Conservation (phyloP, 192 early-diverging fungal species). For the Dissophora globulifera region DNA sequence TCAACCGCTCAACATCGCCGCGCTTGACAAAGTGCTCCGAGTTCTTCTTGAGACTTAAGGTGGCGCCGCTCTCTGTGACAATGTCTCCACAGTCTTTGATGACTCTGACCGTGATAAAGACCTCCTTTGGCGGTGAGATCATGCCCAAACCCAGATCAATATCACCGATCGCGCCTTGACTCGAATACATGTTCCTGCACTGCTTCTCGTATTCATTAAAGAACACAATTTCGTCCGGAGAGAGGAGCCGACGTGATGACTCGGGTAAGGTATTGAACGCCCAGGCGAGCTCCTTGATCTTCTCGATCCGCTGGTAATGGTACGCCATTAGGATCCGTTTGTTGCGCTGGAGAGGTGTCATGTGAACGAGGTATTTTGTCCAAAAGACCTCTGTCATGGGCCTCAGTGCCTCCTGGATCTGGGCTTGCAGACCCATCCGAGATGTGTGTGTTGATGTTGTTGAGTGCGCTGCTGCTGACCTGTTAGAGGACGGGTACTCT, state of each 20-base stretch:
- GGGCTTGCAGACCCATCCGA: constrained; percentile 5
- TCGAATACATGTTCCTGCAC: constrained; percentile 72
- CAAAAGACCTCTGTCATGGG: constrained; percentile 54
- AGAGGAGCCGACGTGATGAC: constrained; percentile 26
- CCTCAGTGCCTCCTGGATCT: constrained; percentile 13
- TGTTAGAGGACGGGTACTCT: not conserved
- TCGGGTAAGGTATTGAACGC: constrained; percentile 30
- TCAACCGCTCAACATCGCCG: constrained; percentile 90
- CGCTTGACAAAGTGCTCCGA: constrained; percentile 88
- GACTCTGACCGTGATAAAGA: constrained; percentile 94
- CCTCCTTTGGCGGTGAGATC: constrained; percentile 86
- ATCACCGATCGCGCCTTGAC: constrained; percentile 57
- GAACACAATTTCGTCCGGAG: constrained; percentile 71
- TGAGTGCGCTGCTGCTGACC: not conserved
- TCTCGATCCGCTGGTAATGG: constrained; percentile 75
- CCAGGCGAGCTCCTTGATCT: constrained; percentile 77
- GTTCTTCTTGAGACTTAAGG: constrained; percentile 77
- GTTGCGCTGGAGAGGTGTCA: constrained; percentile 75
- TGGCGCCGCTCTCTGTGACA: constrained; percentile 82
- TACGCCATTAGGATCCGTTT: constrained; percentile 93
- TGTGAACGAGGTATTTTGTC: constrained; percentile 60
- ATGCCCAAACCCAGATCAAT: constrained; percentile 82
- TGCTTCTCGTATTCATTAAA: constrained; percentile 70
- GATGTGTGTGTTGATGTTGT: constrained; percentile 11
- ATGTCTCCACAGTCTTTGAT: constrained; percentile 91